Conservation (phyloP, 2,329 filamentous ascomycete species). For the Fusarium sp. region DNA sequence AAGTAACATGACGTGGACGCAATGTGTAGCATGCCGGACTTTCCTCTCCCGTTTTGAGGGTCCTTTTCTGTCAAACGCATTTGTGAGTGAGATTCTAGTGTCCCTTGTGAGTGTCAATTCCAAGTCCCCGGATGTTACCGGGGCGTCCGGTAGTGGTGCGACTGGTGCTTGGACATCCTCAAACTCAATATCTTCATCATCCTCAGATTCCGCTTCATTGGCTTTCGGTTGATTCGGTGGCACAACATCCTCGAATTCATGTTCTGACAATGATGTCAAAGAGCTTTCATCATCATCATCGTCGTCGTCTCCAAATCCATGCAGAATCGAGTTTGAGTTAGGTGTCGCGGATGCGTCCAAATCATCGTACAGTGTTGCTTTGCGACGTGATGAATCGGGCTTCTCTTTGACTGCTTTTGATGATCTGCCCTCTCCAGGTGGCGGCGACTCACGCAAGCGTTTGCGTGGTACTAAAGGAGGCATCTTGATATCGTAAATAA, state of each 20-base stretch:
- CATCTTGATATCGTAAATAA: constrained; percentile 57
- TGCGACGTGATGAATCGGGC: constrained; percentile 49
- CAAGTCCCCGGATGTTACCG: constrained; percentile 70
- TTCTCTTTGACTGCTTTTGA: constrained; percentile 42
- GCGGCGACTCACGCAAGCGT: constrained; percentile 62
- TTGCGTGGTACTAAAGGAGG: constrained; percentile 75
- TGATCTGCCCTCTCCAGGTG: constrained; percentile 38
- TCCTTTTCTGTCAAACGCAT: constrained; percentile 77
- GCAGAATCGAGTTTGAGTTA: constrained; percentile 53
- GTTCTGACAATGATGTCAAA: constrained; percentile 64
- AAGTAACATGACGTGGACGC: constrained; percentile 86
- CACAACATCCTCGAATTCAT: constrained; percentile 61
- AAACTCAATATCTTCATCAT: constrained; percentile 63
- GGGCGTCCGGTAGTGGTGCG: constrained; percentile 57
- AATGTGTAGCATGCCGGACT: constrained; percentile 82
- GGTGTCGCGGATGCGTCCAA: constrained; percentile 62
- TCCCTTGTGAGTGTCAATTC: constrained; percentile 75
- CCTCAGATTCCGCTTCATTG: constrained; percentile 46
- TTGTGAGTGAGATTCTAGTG: constrained; percentile 67
- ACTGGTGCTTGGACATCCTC: constrained; percentile 73
- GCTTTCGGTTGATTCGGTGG: constrained; percentile 49
- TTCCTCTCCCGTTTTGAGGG: constrained; percentile 85
- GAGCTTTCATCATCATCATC: constrained; percentile 51
- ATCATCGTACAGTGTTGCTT: constrained; percentile 68
- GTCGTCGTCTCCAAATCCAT: constrained; percentile 56